Conservation (phyloP, 2,329 filamentous ascomycete genomes). For the Cylindrodendrum hubeiense region DNA sequence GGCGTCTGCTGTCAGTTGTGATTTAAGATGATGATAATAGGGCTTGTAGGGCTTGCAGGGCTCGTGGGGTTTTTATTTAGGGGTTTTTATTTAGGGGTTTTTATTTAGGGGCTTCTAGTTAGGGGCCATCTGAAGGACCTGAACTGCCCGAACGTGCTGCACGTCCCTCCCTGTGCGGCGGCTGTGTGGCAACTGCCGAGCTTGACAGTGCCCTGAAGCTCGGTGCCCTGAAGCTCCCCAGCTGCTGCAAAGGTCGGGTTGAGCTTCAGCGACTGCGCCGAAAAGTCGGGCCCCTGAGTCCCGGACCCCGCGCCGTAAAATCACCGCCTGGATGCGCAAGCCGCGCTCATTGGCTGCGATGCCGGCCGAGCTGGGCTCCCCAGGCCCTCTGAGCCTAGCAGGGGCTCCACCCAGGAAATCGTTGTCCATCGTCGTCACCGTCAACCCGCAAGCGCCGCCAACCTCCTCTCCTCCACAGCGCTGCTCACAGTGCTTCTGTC, state of each 20-base stretch:
- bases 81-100: too few relatives aligned
- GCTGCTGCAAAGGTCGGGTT: background rate
- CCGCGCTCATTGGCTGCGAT: slow-evolving; percentile 30
- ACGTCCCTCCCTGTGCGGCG: too few relatives aligned
- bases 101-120: too few relatives aligned
- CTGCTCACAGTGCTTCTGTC: slow-evolving; percentile 18
- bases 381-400: slow-evolving; percentile 25
- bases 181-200: too few relatives aligned
- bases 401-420: slow-evolving; percentile 40
- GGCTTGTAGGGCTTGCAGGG: background rate
- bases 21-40: too few relatives aligned
- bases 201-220: too few relatives aligned
- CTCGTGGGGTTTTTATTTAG: too few relatives aligned
- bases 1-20: background rate
- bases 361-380: background rate
- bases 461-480: slow-evolving; percentile 19
- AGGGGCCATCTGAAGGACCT: too few relatives aligned
- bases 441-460: slow-evolving; percentile 34
- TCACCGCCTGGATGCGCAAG: slow-evolving; percentile 31
- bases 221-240: too few relatives aligned
- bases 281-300: slow-evolving; percentile 34
- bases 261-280: slow-evolving; percentile 32
- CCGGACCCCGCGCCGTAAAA: slow-evolving; percentile 39
- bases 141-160: background rate
- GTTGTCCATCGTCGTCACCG: slow-evolving; percentile 44